Conservation (phyloP, 345 rosid species). For the Corymbia maculata region DNA sequence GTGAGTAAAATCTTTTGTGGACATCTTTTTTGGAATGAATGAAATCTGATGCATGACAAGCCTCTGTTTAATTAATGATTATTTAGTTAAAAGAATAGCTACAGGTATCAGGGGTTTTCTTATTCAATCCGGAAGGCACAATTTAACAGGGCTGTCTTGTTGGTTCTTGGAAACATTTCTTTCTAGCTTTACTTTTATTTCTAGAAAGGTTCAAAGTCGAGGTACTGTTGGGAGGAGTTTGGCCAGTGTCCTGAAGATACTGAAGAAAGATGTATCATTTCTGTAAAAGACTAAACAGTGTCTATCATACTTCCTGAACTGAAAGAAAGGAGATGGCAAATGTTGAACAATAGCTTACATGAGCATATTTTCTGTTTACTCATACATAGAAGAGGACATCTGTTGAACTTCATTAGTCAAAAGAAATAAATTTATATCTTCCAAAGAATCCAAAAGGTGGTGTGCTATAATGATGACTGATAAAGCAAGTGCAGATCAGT, state of each 20-base stretch:
- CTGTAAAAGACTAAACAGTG: neutral
- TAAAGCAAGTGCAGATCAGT: neutral
- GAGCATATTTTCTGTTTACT: too few relatives aligned
- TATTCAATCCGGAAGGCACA: neutral
- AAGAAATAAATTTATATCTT: too few relatives aligned
- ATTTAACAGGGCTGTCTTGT: too few relatives aligned
- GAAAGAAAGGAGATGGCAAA: neutral
- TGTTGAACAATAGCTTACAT: too few relatives aligned
- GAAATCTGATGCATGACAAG: neutral
- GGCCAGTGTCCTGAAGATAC: neutral
- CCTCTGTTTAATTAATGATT: neutral
- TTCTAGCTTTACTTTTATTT: too few relatives aligned
- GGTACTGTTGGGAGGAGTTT: neutral
- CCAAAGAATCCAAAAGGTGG: neutral
- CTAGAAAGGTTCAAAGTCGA: neutral
- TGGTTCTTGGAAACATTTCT: neutral
- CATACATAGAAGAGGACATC: too few relatives aligned
- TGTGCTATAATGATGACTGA: neutral
- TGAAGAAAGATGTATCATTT: neutral
- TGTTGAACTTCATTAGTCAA: too few relatives aligned
- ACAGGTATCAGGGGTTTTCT: neutral
- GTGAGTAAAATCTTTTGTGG: slow-evolving; percentile 20
- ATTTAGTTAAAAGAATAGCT: neutral
- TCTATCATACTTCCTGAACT: neutral
- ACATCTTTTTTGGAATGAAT: neutral